phyloP scores from a whole-genome alignment of 78 protist species.

The Dictyostelium brefeldianum region DNA sequence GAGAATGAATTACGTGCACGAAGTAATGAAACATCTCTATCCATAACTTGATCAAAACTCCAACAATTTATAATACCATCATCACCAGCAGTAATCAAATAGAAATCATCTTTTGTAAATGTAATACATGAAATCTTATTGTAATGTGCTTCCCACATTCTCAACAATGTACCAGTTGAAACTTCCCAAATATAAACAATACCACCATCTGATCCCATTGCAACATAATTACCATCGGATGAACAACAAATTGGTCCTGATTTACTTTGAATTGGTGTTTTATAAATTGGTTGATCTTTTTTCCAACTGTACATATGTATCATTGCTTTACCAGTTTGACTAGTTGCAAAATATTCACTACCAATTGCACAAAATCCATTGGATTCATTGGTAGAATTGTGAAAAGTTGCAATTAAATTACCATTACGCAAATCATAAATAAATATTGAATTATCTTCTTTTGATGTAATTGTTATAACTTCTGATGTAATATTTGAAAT shows the following conservation, averaged over 20 bases:
- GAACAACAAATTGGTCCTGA: conserved; percentile 56
- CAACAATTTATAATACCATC: conserved; percentile 80
- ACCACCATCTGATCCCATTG: conserved; percentile 60
- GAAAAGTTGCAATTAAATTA: conserved; percentile 36
- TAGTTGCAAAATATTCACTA: conserved; percentile 48
- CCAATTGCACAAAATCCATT: conserved; percentile 67
- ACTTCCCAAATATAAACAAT: conserved; percentile 66
- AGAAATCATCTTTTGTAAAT: conserved; percentile 70
- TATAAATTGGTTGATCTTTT: conserved; percentile 72
- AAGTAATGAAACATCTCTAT: conserved; percentile 13
- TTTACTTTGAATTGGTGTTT: conserved; percentile 70
- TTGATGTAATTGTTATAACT: conserved; percentile 32
- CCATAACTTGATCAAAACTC: conserved; percentile 49
- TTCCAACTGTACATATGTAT: conserved; percentile 70
- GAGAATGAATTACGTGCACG: conserved; percentile 49
- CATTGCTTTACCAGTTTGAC: conserved; percentile 56
- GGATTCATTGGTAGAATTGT: not conserved
- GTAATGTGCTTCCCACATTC: conserved; percentile 76
- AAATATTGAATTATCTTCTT: conserved; percentile 49
- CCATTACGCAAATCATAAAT: conserved; percentile 75
- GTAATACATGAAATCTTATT: conserved; percentile 60
- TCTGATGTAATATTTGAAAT: not conserved
- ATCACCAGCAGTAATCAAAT: conserved; percentile 74
- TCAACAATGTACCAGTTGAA: conserved; percentile 63
- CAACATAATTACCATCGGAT: conserved; percentile 48